Conservation (phyloP, 2,329 filamentous ascomycete species). For the Talaromyces funiculosus region DNA sequence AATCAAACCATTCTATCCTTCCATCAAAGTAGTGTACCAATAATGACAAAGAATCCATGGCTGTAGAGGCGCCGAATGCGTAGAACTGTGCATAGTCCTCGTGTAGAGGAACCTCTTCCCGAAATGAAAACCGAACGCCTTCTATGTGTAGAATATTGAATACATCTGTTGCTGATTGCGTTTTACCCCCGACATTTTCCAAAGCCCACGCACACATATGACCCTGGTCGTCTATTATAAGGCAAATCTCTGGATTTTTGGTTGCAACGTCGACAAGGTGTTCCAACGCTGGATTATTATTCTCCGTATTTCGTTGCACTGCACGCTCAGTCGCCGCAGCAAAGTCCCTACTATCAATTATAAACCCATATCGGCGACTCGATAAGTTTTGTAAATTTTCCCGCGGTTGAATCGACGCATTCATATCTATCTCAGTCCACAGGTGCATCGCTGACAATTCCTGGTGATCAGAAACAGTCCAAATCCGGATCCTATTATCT, state of each 20-base stretch:
- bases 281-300: conserved; percentile 67
- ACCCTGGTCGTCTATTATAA: conserved; percentile 76
- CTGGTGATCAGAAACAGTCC: conserved; percentile 70
- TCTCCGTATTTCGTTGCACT: conserved; percentile 57
- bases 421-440: conserved; percentile 75
- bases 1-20: conserved; percentile 73
- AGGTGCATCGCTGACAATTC: conserved; percentile 67
- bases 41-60: conserved; percentile 62
- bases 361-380: conserved; percentile 63
- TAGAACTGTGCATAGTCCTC: conserved; percentile 63
- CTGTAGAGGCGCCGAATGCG: conserved; percentile 61
- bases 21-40: conserved; percentile 82
- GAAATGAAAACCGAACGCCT: conserved; percentile 44
- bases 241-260: conserved; percentile 76
- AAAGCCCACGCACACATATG: conserved; percentile 89
- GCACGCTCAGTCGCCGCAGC: conserved; percentile 69
- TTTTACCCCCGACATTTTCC: conserved; percentile 73
- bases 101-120: conserved; percentile 22
- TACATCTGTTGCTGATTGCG: conserved; percentile 60
- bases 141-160: conserved; percentile 82
- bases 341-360: conserved; percentile 78
- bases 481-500: conserved; percentile 75
- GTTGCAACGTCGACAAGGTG: conserved; percentile 83
- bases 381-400: conserved; percentile 37
- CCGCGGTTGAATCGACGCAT: conserved; percentile 60